These are phyloP conservation scores for Chrysoporthe puriensis DNA, from an alignment of 2,329 filamentous ascomycete species.

Conservation along the genomic window DNA sequence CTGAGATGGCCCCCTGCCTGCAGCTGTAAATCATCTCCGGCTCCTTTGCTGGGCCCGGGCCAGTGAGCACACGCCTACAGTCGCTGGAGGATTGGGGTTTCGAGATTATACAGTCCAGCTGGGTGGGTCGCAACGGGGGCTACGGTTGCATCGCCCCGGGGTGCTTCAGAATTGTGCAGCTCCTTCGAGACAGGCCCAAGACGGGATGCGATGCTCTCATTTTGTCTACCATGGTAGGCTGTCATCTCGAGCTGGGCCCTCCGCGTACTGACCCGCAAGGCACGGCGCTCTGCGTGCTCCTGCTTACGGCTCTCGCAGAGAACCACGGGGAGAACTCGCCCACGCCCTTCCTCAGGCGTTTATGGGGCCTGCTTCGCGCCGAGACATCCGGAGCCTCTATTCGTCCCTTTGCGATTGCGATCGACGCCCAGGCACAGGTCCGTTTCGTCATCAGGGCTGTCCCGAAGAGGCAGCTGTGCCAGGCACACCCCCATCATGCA, in stretches of 20 bases:
- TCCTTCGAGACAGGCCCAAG: not conserved
- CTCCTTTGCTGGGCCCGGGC: not conserved
- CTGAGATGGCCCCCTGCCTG: conserved; percentile 14
- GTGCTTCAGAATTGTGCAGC: not conserved
- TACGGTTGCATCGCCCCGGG: not conserved
- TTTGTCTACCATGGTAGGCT: not conserved
- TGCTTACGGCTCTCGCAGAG: not conserved
- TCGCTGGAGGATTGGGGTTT: not conserved
- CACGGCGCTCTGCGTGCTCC: not conserved
- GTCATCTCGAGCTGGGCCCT: too few relatives aligned
- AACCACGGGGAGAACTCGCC: not conserved
- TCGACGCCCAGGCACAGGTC: not conserved
- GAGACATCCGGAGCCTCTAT: conserved; percentile 17
- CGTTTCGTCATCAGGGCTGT: conserved; percentile 20
- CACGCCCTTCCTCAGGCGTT: not conserved
- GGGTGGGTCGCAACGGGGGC: conserved; percentile 5
- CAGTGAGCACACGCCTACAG: not conserved
- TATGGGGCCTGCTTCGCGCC: conserved; percentile 15
- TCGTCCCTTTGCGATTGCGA: not conserved
- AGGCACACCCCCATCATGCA: conserved; percentile 15
- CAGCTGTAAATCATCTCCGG: not conserved
- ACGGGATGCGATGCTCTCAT: too few relatives aligned
- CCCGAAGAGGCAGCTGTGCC: conserved; percentile 15
- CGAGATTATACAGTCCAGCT: conserved; percentile 11
- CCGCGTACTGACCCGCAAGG: not conserved